Base-by-base conservation (phyloP, 2,329 filamentous ascomycete genomes). In the Microcera coccophila region DNA sequence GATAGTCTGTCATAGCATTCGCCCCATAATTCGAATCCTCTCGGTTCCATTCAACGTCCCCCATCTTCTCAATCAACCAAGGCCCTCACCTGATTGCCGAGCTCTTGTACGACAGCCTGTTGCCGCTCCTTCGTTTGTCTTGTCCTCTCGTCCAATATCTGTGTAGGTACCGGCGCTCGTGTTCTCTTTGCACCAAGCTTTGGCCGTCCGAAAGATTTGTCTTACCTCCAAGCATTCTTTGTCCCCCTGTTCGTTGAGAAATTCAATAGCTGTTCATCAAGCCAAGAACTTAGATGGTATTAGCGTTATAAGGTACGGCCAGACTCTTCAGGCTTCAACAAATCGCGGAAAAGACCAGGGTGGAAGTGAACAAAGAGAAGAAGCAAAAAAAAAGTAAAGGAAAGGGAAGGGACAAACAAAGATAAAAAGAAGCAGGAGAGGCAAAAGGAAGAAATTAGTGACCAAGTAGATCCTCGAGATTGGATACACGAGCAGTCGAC, bases 351-450 rank as follows among this genome's bases (percentile, higher is more conserved):
- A n/a, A n/a, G n/a, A n/a, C n/a, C n/a, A n/a, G 16, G 12, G 18
- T 35, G 4, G 12, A 33, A 9, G n/a, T 35, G 9, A 18, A 15
- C n/a, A 24, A 32, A n/a, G 14, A 21, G 11, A 47, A 16, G 15
- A 31, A 22, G n/a, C 19, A 19, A 14, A 38, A 42, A 53, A 41
- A 40, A 41, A 48, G 15, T 8, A 32, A 28, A 17, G 29, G 29
- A 8, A 18, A 31, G 20, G 26, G 19, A 31, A 16, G 17, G 17
- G 5, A 20, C 24, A 17, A 16, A 3, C 9, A 33, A 39, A 26
- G 17, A 29, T 4, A 39, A 39, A 17, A 14, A 8, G 9, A 17
- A 5, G 26, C 31, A 39, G 18, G 37, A 19, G 3, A 20, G 20
- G 10, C 9, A 31, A 18, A 24, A 20, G 16, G 15, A 33, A 32